These are phyloP conservation scores for Desmodesmus armatus DNA, from an alignment of 139 green algal genomes.

Conservation along the genomic window DNA sequence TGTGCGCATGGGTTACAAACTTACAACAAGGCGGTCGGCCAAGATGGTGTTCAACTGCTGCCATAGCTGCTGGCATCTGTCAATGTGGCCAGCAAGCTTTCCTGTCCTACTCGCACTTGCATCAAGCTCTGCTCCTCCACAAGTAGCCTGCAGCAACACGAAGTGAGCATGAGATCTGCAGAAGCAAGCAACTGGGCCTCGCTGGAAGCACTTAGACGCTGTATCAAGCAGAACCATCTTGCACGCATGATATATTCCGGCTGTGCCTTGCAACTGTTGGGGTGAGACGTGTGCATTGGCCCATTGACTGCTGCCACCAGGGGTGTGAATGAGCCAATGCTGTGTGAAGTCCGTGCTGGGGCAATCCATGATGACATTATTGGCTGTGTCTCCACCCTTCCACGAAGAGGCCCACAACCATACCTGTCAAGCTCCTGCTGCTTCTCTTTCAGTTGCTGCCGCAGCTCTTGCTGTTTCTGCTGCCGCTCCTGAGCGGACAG, in stretches of 20 bases:
- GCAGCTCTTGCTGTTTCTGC: constrained; percentile 63
- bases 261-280: not conserved
- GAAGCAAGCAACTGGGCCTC: not conserved
- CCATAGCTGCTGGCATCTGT: constrained; percentile 64
- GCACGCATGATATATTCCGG: not conserved
- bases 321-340: too few species aligned
- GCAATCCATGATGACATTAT: too few species aligned
- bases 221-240: not conserved
- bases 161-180: not conserved
- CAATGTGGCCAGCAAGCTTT: constrained; percentile 72
- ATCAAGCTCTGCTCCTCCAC: constrained; percentile 72
- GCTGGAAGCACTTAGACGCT: too few species aligned
- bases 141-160: constrained; percentile 55
- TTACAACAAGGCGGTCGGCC: too few species aligned
- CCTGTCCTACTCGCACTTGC: constrained; percentile 71
- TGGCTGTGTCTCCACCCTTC: not conserved
- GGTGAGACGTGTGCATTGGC: not conserved
- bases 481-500: constrained; percentile 53
- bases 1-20: too few species aligned
- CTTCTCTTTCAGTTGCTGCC: constrained; percentile 66
- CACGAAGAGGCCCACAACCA: not conserved
- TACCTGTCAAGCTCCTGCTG: constrained; percentile 74
- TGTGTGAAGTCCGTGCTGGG: too few species aligned
- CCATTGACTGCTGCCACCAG: not conserved
- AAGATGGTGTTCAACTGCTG: too few species aligned